Percentiles rank a stretch among this genome's conserved stretches.
These are phyloP conservation scores for Quercus agrifolia DNA, from an alignment of 306 rosid species.

Conservation along the genomic window DNA sequence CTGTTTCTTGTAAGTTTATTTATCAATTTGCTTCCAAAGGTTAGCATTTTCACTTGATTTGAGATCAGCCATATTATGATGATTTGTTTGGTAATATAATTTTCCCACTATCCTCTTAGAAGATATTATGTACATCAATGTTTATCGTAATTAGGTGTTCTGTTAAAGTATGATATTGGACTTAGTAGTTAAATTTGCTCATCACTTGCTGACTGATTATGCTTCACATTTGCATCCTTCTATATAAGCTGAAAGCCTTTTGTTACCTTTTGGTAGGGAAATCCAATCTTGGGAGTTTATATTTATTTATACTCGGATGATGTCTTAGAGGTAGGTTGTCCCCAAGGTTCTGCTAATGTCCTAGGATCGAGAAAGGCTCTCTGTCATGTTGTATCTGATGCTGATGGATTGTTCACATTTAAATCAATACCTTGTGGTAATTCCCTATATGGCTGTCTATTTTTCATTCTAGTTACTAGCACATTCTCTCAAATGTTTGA, in stretches of 20 bases:
- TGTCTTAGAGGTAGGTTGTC: slow-evolving; percentile 77
- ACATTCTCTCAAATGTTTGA: not conserved
- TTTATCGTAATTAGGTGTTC: not conserved
- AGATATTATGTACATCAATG: not conserved
- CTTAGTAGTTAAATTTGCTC: not conserved
- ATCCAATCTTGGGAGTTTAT: slow-evolving; percentile 93
- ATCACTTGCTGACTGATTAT: not conserved
- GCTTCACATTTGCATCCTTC: slow-evolving; percentile 11
- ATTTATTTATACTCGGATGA: slow-evolving; percentile 81
- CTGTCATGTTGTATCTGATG: slow-evolving; percentile 88
- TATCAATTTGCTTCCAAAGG: too few relatives aligned
- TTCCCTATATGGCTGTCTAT: slow-evolving; percentile 17
- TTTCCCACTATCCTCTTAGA: not conserved
- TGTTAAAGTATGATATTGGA: not conserved
- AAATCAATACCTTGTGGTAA: slow-evolving; percentile 91
- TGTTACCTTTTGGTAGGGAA: slow-evolving; percentile 58
- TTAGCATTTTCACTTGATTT: not conserved
- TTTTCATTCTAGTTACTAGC: not conserved
- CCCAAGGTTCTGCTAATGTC: slow-evolving; percentile 74
- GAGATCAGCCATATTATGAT: not conserved
- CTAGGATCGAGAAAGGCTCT: slow-evolving; percentile 63
- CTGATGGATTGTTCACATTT: slow-evolving; percentile 76
- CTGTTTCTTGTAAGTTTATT: too few relatives aligned
- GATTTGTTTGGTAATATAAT: not conserved
- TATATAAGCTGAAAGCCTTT: slow-evolving; percentile 16